Base-by-base conservation (phyloP, 306 rosid genomes). In the Lupinus albus region DNA sequence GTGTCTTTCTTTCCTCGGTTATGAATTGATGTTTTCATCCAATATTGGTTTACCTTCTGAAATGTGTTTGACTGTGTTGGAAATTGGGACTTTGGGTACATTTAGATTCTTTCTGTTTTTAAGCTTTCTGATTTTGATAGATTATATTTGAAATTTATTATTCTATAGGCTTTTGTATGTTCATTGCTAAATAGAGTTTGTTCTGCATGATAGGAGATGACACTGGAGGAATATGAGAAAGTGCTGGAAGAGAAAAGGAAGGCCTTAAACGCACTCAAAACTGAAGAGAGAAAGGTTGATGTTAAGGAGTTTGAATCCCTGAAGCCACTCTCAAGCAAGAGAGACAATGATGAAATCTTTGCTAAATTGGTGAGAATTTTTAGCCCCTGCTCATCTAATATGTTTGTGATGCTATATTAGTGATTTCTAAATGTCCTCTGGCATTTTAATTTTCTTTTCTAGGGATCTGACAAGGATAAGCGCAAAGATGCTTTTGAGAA, bases 381-480 rank as follows among this genome's bases (percentile, higher is more conserved):
- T 44, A 2, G 16, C 56, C 30, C 30, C n/a, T 25, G 16, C 3
- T 12, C 21, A 2, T 0, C 41, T 20, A 12, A 35, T 57, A 41
- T 64, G 5, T 4, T 11, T 12, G 13, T 61, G 2, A 28, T 73
- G 17, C 46, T 33, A 3, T 67, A 56, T 28, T 39, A 11, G 32
- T 55, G 64, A 15, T 71, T 2, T 54, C 25, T 30, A 25, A 25
- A 41, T 41, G 48, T 60, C 15, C 20, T 28, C 50, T 59, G 17
- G 50, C 7, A 41, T 58, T 63, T 66, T 42, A 14, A 61, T 65
- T 44, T 61, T 42, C 44, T 50, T 71, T 68, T 41, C 2, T 28
- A 92, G 98, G 93, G 98, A 49, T 84, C 96, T 68, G 96, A 92
- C 9, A 92, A 89, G 86, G 96, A 92, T 76, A 85, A 80, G 78